A percentile compares a stretch with the other conserved stretches of the same genome.
phyloP scores from a whole-genome alignment of 495 filamentous ascomycete species.

The Staphylotrichum longicolle region DNA sequence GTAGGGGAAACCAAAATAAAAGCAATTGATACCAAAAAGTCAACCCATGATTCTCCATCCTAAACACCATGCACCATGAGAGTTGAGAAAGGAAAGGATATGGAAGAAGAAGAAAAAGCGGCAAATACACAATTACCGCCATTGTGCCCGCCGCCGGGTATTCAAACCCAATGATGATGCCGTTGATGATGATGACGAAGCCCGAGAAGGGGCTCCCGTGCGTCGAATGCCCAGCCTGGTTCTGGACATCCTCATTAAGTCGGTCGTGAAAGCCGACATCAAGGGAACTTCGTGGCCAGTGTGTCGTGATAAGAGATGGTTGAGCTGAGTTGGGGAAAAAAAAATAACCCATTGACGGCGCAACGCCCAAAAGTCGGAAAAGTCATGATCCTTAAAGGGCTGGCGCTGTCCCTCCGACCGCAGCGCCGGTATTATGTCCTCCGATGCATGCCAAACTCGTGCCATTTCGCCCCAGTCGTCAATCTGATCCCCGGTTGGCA shows the following conservation, averaged over 20 bases:
- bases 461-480: neutral
- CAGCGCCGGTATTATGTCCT: conserved; percentile 13
- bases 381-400: neutral
- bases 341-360: neutral
- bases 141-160: neutral
- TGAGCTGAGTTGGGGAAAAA: neutral
- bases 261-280: neutral
- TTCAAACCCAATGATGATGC: neutral
- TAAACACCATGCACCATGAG: conserved; percentile 23
- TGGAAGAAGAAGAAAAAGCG: conserved; percentile 18
- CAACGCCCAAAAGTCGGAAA: too few species aligned
- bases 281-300: neutral
- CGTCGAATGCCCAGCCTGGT: conserved; percentile 14
- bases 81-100: conserved; percentile 15
- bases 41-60: conserved; percentile 10
- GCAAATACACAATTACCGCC: neutral
- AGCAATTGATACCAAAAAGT: neutral
- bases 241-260: conserved; percentile 7
- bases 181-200: neutral
- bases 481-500: conserved; percentile 13
- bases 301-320: neutral
- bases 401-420: neutral
- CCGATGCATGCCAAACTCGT: neutral
- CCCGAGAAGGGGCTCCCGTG: neutral
- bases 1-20: conserved; percentile 10